Conservation (phyloP, 352 stramenopile species). For the Pythium plurisporium region DNA sequence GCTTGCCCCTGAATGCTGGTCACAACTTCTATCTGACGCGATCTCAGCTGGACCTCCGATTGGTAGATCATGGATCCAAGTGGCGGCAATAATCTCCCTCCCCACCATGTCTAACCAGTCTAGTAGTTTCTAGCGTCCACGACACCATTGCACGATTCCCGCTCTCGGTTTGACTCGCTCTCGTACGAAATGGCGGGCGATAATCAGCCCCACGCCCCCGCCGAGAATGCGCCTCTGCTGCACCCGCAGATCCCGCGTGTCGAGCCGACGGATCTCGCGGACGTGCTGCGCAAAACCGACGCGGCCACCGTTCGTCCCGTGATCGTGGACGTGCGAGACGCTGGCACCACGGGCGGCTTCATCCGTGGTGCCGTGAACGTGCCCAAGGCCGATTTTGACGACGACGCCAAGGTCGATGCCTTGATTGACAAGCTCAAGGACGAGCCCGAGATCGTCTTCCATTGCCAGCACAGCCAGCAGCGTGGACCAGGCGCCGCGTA, state of each 20-base stretch:
- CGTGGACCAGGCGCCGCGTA: conserved; percentile 14
- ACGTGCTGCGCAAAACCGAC: conserved; percentile 9
- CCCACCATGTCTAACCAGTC: too few relatives aligned
- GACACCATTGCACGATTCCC: too few relatives aligned
- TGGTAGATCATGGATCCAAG: too few relatives aligned
- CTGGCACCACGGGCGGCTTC: conserved; percentile 24
- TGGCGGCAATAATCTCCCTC: too few relatives aligned
- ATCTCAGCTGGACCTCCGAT: too few relatives aligned
- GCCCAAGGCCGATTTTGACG: conserved; percentile 19
- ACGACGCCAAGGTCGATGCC: conserved; percentile 16
- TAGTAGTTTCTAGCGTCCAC: too few relatives aligned
- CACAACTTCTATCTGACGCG: too few relatives aligned
- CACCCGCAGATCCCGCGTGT: conserved; percentile 18
- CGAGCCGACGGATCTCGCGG: conserved; percentile 12
- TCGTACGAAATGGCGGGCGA: conserved; percentile 11
- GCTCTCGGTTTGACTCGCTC: too few relatives aligned
- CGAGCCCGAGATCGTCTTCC: conserved; percentile 19
- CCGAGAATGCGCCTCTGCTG: background rate
- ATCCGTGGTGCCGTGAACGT: conserved; percentile 21
- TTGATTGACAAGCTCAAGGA: conserved; percentile 17
- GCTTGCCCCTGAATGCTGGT: too few relatives aligned
- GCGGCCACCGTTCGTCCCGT: conserved; percentile 1
- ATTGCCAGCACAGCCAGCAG: conserved; percentile 21
- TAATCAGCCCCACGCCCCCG: background rate
- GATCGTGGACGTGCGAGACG: conserved; percentile 28